Conservation (phyloP, 306 rosid species). For the Sphenostylis stenocarpa region DNA sequence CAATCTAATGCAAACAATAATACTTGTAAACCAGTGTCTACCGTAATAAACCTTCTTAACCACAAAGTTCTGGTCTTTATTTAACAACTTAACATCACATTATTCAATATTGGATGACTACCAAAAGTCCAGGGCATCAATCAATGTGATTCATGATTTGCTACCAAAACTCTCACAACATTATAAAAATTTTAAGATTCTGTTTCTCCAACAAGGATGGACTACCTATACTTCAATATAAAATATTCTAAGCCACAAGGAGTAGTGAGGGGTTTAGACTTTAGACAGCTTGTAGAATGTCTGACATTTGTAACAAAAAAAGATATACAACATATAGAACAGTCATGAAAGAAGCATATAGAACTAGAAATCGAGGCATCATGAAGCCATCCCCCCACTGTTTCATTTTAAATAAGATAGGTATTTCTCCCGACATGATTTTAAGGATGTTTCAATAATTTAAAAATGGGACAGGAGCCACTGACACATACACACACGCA, state of each 20-base stretch:
- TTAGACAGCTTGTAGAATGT: not conserved
- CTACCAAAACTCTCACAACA: not conserved
- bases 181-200: not conserved
- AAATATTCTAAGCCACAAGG: not conserved
- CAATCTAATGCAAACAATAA: not conserved
- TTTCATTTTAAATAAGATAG: slow-evolving; percentile 7
- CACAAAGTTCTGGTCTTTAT: not conserved
- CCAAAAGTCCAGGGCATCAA: not conserved
- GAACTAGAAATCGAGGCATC: slow-evolving; percentile 9
- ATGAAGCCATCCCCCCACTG: not conserved
- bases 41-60: not conserved
- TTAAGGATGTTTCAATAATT: not conserved
- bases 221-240: not conserved
- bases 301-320: not conserved
- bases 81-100: not conserved
- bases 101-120: not conserved
- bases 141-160: not conserved
- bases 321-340: not conserved
- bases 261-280: not conserved
- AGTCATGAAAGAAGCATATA: not conserved
- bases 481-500: no score
- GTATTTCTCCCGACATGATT: slow-evolving; percentile 10
- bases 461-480: not conserved
- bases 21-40: not conserved
- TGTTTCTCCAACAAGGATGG: not conserved